Conservation (phyloP, 208 protist species). For the Leishmania martiniquensis region DNA sequence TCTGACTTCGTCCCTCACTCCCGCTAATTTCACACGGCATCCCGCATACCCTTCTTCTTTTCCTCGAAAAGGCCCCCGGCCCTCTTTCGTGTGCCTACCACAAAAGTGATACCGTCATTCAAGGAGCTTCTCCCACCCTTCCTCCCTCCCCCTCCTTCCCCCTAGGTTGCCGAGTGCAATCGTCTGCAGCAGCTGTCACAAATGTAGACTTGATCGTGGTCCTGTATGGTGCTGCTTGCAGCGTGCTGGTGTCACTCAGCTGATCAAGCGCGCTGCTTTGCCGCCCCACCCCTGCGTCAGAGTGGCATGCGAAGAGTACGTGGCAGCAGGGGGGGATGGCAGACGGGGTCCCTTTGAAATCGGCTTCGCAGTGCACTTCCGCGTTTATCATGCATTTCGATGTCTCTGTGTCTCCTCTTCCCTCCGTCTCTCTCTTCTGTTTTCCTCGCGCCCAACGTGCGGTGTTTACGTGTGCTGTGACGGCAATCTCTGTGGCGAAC, state of each 20-base stretch:
- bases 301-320: too few relatives aligned
- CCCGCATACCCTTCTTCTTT: not conserved
- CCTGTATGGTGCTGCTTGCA: not conserved
- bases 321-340: too few relatives aligned
- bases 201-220: not conserved
- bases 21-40: not conserved
- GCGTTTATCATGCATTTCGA: not conserved
- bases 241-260: not conserved
- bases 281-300: not conserved
- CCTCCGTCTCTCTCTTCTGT: not conserved
- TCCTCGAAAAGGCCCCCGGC: not conserved
- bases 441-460: not conserved
- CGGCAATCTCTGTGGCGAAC: not conserved
- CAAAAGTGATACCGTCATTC: not conserved
- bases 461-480: not conserved
- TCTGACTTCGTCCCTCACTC: not conserved
- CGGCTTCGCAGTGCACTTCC: not conserved
- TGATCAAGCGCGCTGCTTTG: not conserved
- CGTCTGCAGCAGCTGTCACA: not conserved
- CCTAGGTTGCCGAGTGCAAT: not conserved
- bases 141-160: not conserved
- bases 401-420: not conserved
- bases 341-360: too few relatives aligned
- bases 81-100: not conserved
- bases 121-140: not conserved